Conservation (phyloP, 768 basidiomycete genomes). For the Hemileccinum rubropunctum region DNA sequence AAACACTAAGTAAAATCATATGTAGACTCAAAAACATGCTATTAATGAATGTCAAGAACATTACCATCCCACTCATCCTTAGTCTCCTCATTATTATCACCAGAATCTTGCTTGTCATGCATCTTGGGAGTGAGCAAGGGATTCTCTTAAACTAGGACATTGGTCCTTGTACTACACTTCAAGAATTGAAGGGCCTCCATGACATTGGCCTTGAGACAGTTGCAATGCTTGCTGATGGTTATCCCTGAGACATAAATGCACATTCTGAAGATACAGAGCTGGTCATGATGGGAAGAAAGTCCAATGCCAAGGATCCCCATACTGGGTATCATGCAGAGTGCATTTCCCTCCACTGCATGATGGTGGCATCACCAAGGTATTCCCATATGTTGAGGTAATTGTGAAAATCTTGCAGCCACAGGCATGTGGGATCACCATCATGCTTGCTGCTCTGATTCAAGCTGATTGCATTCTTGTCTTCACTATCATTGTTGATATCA, state of each 20-base stretch:
- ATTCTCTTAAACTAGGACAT: background rate
- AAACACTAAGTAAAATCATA: too few species aligned
- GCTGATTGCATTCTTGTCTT: too few species aligned
- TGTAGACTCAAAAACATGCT: too few species aligned
- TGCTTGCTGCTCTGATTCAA: too few species aligned
- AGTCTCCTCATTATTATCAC: too few species aligned
- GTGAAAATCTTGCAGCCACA: slow-evolving; percentile 7
- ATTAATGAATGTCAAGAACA: background rate
- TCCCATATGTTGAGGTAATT: slow-evolving; percentile 5
- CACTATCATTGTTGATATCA: background rate
- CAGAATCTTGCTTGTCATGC: background rate
- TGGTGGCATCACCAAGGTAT: background rate
- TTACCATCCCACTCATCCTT: slow-evolving; percentile 5
- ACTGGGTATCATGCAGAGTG: background rate
- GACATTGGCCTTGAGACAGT: too few species aligned
- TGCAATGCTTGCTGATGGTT: slow-evolving; percentile 4
- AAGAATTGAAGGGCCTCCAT: too few species aligned
- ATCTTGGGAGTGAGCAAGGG: too few species aligned
- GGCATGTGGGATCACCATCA: background rate
- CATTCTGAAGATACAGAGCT: background rate
- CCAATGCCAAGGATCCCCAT: too few species aligned
- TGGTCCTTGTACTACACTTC: background rate
- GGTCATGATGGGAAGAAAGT: slow-evolving; percentile 5
- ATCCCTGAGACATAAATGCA: slow-evolving; percentile 2
- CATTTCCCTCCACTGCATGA: slow-evolving; percentile 8